Base-by-base conservation (phyloP, 1,139 yeast genomes). In the Protomyces inundatus region DNA sequence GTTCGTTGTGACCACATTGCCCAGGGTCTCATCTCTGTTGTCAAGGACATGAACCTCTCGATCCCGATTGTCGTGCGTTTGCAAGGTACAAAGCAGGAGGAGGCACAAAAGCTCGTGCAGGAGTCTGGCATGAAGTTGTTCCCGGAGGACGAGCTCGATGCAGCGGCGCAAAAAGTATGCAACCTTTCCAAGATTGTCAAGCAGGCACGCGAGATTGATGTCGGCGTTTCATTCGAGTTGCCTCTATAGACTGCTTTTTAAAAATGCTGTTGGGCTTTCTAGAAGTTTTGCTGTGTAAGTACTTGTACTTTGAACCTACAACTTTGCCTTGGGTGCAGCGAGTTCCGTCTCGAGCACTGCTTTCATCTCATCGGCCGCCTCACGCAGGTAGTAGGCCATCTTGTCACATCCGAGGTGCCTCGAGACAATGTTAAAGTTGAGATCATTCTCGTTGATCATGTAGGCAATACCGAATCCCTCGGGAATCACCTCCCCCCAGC, bases 1-100 rank as follows among this genome's bases (percentile, higher is more conserved):
- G 98, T 93, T 72, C 90, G 98, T 82, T 93, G 98, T 81, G 99
- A 93, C 80, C 90, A 85, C 80, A 97, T 93, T 70, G 99, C 99
- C 72, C 86, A 86, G 80, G 99, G 99, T 79, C 84, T 93, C 76
- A 90, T 91, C 73, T 88, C 90, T 71, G 96, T 96, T 61, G 85
- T 97, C 71, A 88, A 89, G 79, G 87, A 87, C 80, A 84, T 91
- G 82, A 85, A 87, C 76, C 85, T 93, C 76, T 85, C 83, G 69
- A 88, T 93, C 67, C 99, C 98, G 71, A 95, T 93, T 73, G 96
- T 95, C 69, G 98, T 91, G 70, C 90, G 99, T 83, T 84, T 93
- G 75, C 98, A 95, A 82, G 99, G 99, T 79, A 93, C 98, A 71
- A 93, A 95, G 82, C 83, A 87, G 80, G 89, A 84, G 71, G 82